A percentile compares a stretch with the other conserved stretches of the same genome.
These are phyloP conservation scores for Warburgia ugandensis DNA, from an alignment of 164 flowering plant genomes.

Conservation along the genomic window DNA sequence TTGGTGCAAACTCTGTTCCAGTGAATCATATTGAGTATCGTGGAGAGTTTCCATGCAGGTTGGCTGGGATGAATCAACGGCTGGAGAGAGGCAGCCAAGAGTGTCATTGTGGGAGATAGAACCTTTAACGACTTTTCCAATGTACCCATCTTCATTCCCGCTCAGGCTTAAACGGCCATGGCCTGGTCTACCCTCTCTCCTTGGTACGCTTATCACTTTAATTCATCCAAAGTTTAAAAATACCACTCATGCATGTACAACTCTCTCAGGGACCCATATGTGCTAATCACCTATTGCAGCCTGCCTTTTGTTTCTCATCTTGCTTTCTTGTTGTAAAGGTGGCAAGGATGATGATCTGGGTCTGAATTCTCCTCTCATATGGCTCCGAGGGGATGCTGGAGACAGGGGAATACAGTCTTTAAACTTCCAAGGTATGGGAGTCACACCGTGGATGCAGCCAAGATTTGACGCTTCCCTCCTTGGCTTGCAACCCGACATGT, in stretches of 20 bases:
- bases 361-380: constrained; percentile 67
- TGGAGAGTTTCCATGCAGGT: constrained; percentile 38
- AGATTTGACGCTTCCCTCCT: constrained; percentile 72
- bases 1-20: too few species aligned
- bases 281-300: neutral
- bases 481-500: constrained; percentile 69
- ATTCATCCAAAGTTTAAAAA: too few species aligned
- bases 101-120: constrained; percentile 99
- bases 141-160: constrained; percentile 92
- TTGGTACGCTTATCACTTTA: constrained; percentile 33
- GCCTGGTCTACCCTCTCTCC: constrained; percentile 75
- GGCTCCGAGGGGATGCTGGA: constrained; percentile 66
- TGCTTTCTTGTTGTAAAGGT: constrained; percentile 31
- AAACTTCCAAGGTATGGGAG: constrained; percentile 79
- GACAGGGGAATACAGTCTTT: constrained; percentile 61
- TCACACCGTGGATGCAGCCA: constrained; percentile 81
- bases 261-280: too few species aligned
- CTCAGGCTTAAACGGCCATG: constrained; percentile 92
- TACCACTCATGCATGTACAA: too few species aligned
- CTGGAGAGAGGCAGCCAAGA: constrained; percentile 97
- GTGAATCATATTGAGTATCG: neutral
- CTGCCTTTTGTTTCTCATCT: neutral
- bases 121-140: constrained; percentile 92
- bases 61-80: constrained; percentile 99
- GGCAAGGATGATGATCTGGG: constrained; percentile 71